Percentiles rank a stretch among this genome's conserved stretches.
phyloP scores from a whole-genome alignment of 2,329 filamentous ascomycete genomes.

The Colletotrichum tropicale region DNA sequence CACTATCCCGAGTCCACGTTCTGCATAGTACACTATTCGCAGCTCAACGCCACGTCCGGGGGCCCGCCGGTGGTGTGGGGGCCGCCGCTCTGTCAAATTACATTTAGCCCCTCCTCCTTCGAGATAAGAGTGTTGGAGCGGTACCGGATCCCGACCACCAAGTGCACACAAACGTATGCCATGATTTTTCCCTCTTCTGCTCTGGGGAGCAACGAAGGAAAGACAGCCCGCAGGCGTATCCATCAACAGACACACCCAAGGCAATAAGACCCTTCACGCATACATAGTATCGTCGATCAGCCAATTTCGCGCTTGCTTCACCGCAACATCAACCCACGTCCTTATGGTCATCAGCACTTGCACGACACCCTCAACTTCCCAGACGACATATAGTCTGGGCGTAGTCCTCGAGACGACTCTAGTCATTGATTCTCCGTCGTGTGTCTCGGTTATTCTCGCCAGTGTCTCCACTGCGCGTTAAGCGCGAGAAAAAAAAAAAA shows the following conservation, averaged over 20 bases:
- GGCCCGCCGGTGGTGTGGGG: conserved; percentile 4
- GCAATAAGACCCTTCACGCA: conserved; percentile 9
- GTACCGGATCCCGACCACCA: conserved; percentile 8
- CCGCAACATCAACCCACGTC: neutral
- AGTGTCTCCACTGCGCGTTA: conserved; percentile 2
- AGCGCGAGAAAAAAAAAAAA: neutral
- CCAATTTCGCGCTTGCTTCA: neutral
- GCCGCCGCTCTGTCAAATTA: neutral
- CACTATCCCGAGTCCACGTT: neutral
- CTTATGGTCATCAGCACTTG: neutral
- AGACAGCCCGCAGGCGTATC: neutral
- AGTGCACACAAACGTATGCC: neutral
- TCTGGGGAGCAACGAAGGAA: neutral
- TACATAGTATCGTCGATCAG: conserved; percentile 2
- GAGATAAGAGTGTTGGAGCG: conserved; percentile 15
- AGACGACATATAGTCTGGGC: neutral
- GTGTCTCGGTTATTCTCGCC: neutral
- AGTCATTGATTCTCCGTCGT: neutral
- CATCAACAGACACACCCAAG: conserved; percentile 15
- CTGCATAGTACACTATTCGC: neutral
- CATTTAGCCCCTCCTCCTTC: neutral
- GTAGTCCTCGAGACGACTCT: neutral
- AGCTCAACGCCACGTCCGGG: neutral
- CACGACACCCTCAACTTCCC: neutral
- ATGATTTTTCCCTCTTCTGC: neutral